Evolutionary conservation across 495 filamentous ascomycete genomes (phyloP), one percentile per base, ranked within the genome.

Genomic region (Bathelium albidoporum): DNA sequence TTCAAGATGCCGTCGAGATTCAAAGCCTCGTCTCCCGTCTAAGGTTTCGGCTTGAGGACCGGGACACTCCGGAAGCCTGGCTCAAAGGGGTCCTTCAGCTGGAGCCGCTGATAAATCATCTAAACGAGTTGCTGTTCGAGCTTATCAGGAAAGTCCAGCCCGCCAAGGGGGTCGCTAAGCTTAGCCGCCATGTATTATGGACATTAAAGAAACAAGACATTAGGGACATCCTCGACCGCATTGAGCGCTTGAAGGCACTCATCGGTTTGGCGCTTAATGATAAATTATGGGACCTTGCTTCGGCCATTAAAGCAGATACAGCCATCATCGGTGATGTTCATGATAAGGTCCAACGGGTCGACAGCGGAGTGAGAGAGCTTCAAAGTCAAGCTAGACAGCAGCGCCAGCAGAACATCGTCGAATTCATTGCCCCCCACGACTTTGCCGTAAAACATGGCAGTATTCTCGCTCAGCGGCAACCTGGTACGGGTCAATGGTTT

Each of bases 131-230:
- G 20, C 24, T 55, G 24, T 9, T 28, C 9, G 24, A 29, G 11
- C 20, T 55, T 10, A 9, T 9, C 24, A 9, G 10, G 2, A 29
- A 55, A 29, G 24, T 55, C 10, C 49, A 55, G 24, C 49, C 49
- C 5, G 49, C 29, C 24, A 26, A 55, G 29, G 49, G 49, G 4
- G 49, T 55, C 2, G 24, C 12, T 9, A 55, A 55, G 16, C 12
- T 55, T 29, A 20, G 24, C 49, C 49, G 49, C 24, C 49, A 29
- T 29, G 9, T 55, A 11, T 20, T 55, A 29, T 55, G 49, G 49
- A 55, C 49, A 3, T 16, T 55, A 3, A 55, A 55, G 49, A 55
- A 55, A 55, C 49, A 55, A 29, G 49, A 55, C 24, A 55, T 55
- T 16, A 26, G 29, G 24, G 22, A 26, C 2, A 29, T 55, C 24